phyloP scores from a whole-genome alignment of 495 filamentous ascomycete species.

The Penicillium simplicissimum region DNA sequence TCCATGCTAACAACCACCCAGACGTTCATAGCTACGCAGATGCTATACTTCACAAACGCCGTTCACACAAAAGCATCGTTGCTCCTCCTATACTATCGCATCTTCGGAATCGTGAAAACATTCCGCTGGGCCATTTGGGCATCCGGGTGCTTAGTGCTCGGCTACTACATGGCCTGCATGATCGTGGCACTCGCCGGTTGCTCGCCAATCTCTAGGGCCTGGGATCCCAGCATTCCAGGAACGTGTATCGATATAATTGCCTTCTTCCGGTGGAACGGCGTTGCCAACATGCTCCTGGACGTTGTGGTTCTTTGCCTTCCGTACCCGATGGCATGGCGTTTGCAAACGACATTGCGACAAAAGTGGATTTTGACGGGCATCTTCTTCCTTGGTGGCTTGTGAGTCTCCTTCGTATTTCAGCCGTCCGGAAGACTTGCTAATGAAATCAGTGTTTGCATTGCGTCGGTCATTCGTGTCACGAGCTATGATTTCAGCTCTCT shows the following conservation, averaged over 20 bases:
- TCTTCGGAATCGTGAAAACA: conserved; percentile 37
- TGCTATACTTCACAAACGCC: conserved; percentile 31
- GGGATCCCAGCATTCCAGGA: conserved; percentile 23
- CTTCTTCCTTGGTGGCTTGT: conserved; percentile 39
- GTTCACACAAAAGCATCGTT: conserved; percentile 36
- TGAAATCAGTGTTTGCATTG: conserved; percentile 26
- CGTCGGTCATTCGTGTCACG: conserved; percentile 24
- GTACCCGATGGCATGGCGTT: conserved; percentile 39
- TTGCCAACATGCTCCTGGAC: conserved; percentile 49
- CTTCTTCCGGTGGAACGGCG: conserved; percentile 48
- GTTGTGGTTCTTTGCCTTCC: conserved; percentile 47
- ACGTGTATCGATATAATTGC: conserved; percentile 41
- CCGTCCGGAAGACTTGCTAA: conserved; percentile 6
- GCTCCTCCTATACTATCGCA: conserved; percentile 44
- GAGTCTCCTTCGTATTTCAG: conserved; percentile 7
- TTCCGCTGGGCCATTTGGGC: conserved; percentile 39
- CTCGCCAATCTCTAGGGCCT: conserved; percentile 27
- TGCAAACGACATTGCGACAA: conserved; percentile 31
- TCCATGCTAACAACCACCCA: conserved; percentile 6
- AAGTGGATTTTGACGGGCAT: conserved; percentile 38
- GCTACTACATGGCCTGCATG: conserved; percentile 35
- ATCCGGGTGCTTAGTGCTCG: conserved; percentile 38
- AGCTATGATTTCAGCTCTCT: conserved; percentile 13
- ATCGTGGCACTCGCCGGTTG: conserved; percentile 24
- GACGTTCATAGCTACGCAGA: conserved; percentile 29